Conservation (phyloP, 306 rosid species). For the Quercus dentata region DNA sequence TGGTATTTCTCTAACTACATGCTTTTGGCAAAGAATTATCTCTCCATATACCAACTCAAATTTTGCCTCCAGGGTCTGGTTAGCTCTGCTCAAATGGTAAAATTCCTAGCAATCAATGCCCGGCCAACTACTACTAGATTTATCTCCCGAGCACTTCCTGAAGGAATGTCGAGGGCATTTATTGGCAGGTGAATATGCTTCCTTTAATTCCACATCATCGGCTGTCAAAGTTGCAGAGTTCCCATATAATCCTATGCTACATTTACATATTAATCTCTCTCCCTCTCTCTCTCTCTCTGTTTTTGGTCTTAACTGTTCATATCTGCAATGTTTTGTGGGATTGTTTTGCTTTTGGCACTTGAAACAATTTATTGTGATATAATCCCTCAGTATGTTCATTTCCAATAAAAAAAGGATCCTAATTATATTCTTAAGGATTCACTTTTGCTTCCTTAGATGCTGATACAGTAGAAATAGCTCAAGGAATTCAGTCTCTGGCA, state of each 20-base stretch:
- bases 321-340: neutral
- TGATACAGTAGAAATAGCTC: neutral
- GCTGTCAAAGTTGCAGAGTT: neutral
- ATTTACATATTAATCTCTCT: neutral
- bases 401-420: too few species aligned
- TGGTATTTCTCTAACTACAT: conserved; percentile 11
- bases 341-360: neutral
- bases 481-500: neutral
- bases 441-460: neutral
- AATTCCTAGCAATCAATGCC: conserved; percentile 75
- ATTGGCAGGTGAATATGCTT: conserved; percentile 80
- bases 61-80: conserved; percentile 73
- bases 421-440: neutral
- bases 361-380: neutral
- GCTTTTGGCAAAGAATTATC: conserved; percentile 22
- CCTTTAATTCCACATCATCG: neutral
- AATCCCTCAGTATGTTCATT: too few species aligned
- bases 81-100: conserved; percentile 98
- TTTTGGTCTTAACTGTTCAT: neutral
- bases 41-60: conserved; percentile 31
- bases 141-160: conserved; percentile 72
- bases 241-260: neutral
- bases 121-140: conserved; percentile 85
- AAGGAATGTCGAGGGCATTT: conserved; percentile 83
- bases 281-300: neutral